These are phyloP conservation scores for Apophysomyces sp. DNA, from an alignment of 371 early-diverging fungal species.

Conservation along the genomic window DNA sequence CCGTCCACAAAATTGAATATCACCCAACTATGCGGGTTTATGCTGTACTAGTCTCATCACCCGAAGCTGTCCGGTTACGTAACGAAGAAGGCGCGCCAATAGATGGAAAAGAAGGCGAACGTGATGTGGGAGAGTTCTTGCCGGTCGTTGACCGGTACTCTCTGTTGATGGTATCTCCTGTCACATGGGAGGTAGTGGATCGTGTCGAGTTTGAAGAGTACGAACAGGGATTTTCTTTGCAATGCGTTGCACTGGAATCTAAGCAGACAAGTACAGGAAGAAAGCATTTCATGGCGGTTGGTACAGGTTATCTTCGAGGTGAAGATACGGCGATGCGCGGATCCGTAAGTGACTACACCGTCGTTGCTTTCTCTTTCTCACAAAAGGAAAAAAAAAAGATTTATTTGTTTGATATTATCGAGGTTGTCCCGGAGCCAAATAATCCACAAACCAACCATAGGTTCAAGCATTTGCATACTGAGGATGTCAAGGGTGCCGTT, in stretches of 20 bases:
- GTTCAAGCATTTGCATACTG: constrained; percentile 81
- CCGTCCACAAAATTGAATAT: constrained; percentile 77
- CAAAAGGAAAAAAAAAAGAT: constrained; percentile 41
- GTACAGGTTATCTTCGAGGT: constrained; percentile 87
- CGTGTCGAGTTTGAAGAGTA: constrained; percentile 74
- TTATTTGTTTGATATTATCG: constrained; percentile 94
- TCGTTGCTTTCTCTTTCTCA: neutral
- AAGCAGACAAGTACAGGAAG: constrained; percentile 86
- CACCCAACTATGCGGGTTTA: constrained; percentile 84
- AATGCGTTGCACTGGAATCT: constrained; percentile 82
- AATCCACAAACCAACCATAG: constrained; percentile 95
- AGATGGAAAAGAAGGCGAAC: constrained; percentile 31
- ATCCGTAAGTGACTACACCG: constrained; percentile 50
- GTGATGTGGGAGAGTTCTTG: constrained; percentile 52
- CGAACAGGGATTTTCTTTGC: constrained; percentile 84
- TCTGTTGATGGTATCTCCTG: constrained; percentile 88
- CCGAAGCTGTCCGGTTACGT: constrained; percentile 61
- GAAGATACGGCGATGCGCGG: constrained; percentile 95
- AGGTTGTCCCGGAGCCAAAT: constrained; percentile 96
- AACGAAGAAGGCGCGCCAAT: constrained; percentile 68
- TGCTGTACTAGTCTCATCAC: constrained; percentile 70
- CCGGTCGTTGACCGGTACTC: constrained; percentile 67
- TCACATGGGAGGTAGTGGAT: constrained; percentile 96
- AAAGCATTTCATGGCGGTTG: constrained; percentile 88
- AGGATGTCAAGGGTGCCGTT: constrained; percentile 96